These are phyloP conservation scores for Saccharomyces pastorianus DNA, from an alignment of 1,139 yeast species.

Conservation along the genomic window DNA sequence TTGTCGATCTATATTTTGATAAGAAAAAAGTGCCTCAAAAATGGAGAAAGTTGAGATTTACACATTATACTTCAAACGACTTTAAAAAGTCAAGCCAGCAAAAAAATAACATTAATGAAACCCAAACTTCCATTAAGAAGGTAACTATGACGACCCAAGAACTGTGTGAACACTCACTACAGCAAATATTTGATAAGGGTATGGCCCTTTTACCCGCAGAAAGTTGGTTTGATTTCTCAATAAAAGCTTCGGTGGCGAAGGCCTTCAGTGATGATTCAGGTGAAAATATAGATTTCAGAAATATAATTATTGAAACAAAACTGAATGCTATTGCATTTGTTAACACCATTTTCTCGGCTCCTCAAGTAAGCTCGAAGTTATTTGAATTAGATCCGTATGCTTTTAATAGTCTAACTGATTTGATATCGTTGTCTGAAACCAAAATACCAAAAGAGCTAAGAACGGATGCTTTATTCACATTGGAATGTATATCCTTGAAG, in stretches of 20 bases:
- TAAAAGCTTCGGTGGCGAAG: constrained; percentile 59
- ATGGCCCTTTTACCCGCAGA: constrained; percentile 51
- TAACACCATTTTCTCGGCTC: constrained; percentile 42
- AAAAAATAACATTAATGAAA: not conserved
- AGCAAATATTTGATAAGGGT: constrained; percentile 60
- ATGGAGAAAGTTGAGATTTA: constrained; percentile 52
- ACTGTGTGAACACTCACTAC: constrained; percentile 44
- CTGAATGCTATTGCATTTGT: constrained; percentile 60
- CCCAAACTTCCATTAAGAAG: constrained; percentile 18
- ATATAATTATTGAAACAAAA: constrained; percentile 54
- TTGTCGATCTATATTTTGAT: constrained; percentile 46
- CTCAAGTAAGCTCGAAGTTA: constrained; percentile 50
- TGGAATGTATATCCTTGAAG: constrained; percentile 64
- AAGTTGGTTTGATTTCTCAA: constrained; percentile 55
- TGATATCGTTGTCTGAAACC: constrained; percentile 50
- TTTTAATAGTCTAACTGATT: constrained; percentile 60
- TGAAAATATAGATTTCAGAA: constrained; percentile 50
- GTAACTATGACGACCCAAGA: constrained; percentile 43
- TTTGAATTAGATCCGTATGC: constrained; percentile 73
- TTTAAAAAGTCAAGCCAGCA: constrained; percentile 2
- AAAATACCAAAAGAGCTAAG: constrained; percentile 45
- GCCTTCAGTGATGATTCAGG: constrained; percentile 55
- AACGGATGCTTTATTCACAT: constrained; percentile 54
- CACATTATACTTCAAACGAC: constrained; percentile 39
- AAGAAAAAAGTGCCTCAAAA: constrained; percentile 44